Evolutionary conservation across 2,329 filamentous ascomycete species (phyloP), one percentile per base, ranked within the genome.

Genomic region (Microdochium trichocladiopsis): DNA sequence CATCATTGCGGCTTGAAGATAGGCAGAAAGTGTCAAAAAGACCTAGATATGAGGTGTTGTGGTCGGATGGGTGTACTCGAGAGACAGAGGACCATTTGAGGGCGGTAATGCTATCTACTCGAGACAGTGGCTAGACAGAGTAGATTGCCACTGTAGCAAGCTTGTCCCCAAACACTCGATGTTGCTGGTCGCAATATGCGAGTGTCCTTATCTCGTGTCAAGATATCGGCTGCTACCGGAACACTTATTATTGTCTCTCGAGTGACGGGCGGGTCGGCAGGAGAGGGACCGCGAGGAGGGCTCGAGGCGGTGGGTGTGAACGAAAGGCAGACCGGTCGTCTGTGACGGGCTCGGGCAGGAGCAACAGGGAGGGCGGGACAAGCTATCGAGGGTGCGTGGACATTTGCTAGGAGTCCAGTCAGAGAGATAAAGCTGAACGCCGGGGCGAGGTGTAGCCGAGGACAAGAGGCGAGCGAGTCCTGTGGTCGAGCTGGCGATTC

Each of bases 1-100:
- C 90, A 97, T 96, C 65, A 49, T 74, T 60, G 59, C 48, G 52
- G 50, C 6, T 21, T 16, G 6, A 23, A 18, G 22, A 11, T 45
- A 45, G 18, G 33, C 14, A 45, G 18, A 8, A 5, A 4, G 21
- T 45, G 22, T 45, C 41, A 18, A 45, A 45, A 22, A 45, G 41
- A 45, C 41, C 41, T 5, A 4, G n/a, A 18, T 45, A 12, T 6
- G 18, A 5, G 21, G 11, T 45, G 41, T 21, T 45, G 16, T 45
- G 11, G 41, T 23, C 22, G 41, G 22, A 5, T 16, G 3, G 21
- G 16, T 16, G 41, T 45, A 18, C 21, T 21, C 16, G 12, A 45
- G 41, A 16, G 41, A 45, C 18, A 3, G 12, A 3, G 21, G 41
- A 45, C 21, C 41, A 45, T 45, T 16, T 21, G 12, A 22, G 21